Base-by-base conservation (phyloP, 805 yeast genomes). In the Metschnikowia hibisci region DNA sequence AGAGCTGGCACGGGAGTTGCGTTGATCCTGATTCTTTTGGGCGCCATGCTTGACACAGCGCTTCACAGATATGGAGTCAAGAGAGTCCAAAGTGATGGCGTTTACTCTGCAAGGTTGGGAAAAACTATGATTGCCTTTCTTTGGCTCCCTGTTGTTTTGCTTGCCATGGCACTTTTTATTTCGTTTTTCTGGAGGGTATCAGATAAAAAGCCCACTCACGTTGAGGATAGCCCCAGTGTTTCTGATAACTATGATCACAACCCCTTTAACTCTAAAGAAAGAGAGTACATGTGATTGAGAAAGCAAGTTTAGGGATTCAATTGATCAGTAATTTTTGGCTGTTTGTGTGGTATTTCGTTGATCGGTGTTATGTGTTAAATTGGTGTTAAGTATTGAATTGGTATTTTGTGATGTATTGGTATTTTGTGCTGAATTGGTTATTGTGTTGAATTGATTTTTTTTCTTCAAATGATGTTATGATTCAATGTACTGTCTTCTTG, bases 41-140 rank as follows among this genome's bases (percentile, higher is more conserved):
- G 43, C 6, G 47, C 47, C 14, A 29, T 41, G 26, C 33, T 43
- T 4, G 38, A 47, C 22, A 44, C 50, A 11, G 43, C 41, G 2
- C 43, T 47, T 20, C 50, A 47, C 29, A 34, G 39, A 14, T 38
- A 41, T 18, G 50, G 50, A 2, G 32, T 33, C 20, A 32, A 34
- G 26, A 37, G 39, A 14, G 32, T 47, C 29, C 43, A 22, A 11
- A 40, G 27, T 12, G 50, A 41, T 34, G 47, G 47, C 8, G 41
- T 41, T 13, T 47, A 47, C 44, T 32, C 25, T 18, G 47, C 45
- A 9, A 23, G 30, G 2, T 30, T 47, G 44, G 50, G 50, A 2
- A 47, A 30, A 29, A 41, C 47, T 28, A 43, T 47, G 45, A 41
- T 43, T 12, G 45, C 50, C 3, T 47, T 47, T 11, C 31, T 47